Evolutionary conservation across 2,329 filamentous ascomycete genomes (phyloP).

Genomic region (Verticillium klebahnii): DNA sequence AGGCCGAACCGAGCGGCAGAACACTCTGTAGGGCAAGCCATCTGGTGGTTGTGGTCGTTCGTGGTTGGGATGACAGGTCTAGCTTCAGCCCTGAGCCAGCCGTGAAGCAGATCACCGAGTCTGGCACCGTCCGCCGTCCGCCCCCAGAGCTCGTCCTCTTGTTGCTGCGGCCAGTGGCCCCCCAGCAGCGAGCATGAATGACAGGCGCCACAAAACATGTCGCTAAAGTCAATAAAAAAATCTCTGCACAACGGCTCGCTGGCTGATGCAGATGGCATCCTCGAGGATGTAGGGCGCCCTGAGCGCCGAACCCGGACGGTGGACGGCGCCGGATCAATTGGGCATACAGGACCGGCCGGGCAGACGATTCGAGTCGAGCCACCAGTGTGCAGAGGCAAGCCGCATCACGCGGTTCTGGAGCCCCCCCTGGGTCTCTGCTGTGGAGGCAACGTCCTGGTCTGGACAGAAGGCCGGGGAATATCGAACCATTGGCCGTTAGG

Average conservation of each 20-base stretch:
- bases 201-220: background rate
- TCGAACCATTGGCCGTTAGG: slow-evolving; percentile 1
- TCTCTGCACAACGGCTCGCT: background rate
- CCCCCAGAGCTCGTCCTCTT: background rate
- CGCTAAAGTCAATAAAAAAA: background rate
- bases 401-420: background rate
- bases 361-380: no score
- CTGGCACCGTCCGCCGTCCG: no score
- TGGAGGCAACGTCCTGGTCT: background rate
- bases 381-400: background rate
- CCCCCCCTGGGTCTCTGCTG: background rate
- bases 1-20: background rate
- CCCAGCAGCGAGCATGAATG: background rate
- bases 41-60: background rate
- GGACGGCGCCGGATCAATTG: background rate
- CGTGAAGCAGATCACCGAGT: background rate
- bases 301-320: background rate
- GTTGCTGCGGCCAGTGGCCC: background rate
- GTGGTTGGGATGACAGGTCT: background rate
- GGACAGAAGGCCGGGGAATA: background rate
- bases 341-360: background rate
- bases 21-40: background rate
- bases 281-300: background rate
- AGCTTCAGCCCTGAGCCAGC: background rate
- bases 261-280: background rate